A percentile compares a stretch with the other conserved stretches of the same genome.
phyloP scores from a whole-genome alignment of 805 yeast genomes.

The Clavispora asparagi region DNA sequence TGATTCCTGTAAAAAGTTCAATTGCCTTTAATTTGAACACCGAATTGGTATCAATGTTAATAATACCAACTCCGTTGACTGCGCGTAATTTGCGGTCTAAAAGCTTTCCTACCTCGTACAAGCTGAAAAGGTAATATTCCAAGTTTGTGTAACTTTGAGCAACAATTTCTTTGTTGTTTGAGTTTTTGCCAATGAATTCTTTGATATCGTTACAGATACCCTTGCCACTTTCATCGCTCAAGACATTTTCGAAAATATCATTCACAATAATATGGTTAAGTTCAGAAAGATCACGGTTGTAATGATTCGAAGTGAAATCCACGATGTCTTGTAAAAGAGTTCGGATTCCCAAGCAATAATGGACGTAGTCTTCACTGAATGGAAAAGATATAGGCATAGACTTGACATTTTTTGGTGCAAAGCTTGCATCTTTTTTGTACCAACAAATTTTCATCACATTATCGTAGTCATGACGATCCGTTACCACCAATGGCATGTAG shows the following conservation, averaged over 20 bases:
- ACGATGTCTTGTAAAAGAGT: constrained; percentile 59
- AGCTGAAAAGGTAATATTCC: constrained; percentile 78
- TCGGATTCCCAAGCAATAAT: constrained; percentile 73
- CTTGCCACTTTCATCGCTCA: constrained; percentile 42
- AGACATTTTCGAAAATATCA: constrained; percentile 60
- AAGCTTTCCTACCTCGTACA: constrained; percentile 58
- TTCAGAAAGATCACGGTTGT: constrained; percentile 56
- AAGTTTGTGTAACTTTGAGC: constrained; percentile 85
- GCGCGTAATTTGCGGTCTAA: constrained; percentile 31
- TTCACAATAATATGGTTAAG: constrained; percentile 55
- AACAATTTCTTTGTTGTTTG: constrained; percentile 81
- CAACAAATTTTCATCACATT: constrained; percentile 63
- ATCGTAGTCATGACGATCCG: constrained; percentile 54
- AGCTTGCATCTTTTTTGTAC: constrained; percentile 52
- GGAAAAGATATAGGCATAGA: constrained; percentile 65
- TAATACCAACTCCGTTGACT: constrained; percentile 35
- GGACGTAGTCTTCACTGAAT: constrained; percentile 83
- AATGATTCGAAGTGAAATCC: constrained; percentile 61
- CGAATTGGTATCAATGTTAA: constrained; percentile 36
- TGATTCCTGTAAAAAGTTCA: constrained; percentile 49
- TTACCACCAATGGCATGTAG: constrained; percentile 78
- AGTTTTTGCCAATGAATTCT: constrained; percentile 54
- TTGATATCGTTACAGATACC: constrained; percentile 58
- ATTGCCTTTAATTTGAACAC: constrained; percentile 44
- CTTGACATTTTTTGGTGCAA: constrained; percentile 40